A percentile compares a stretch with the other conserved stretches of the same genome.
Conservation (phyloP, 352 stramenopile genomes). For the Pythium monospermum region DNA sequence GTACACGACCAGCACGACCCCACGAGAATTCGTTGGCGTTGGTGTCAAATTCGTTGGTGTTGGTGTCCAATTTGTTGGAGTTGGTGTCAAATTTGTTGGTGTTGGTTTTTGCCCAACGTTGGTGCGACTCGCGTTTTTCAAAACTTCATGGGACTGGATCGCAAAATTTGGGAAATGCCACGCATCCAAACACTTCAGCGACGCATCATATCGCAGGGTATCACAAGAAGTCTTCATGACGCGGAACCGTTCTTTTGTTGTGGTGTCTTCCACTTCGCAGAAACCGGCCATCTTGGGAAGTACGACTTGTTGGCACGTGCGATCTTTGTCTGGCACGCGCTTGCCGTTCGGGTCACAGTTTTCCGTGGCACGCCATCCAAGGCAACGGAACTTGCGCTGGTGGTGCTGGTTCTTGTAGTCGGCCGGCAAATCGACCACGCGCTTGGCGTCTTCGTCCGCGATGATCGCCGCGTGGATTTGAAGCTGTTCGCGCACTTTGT, state of each 20-base stretch:
- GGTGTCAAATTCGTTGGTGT: conserved; percentile 12
- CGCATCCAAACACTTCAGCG: conserved; percentile 16
- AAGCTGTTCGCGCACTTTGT: not conserved
- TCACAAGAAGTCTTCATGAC: conserved; percentile 11
- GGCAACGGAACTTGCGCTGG: conserved; percentile 26
- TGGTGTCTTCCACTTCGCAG: conserved; percentile 14
- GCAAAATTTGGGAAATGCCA: conserved; percentile 20
- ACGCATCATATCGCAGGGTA: conserved; percentile 3
- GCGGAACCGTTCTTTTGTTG: conserved; percentile 19
- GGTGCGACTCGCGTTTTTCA: conserved; percentile 1
- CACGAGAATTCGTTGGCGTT: conserved; percentile 25
- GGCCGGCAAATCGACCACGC: conserved; percentile 6
- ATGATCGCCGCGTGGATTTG: conserved; percentile 11
- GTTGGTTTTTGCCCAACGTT: not conserved
- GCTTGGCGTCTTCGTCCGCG: conserved; percentile 16
- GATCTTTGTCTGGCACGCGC: conserved; percentile 27
- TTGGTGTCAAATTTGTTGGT: not conserved
- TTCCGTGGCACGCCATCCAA: conserved; percentile 41
- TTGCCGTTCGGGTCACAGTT: conserved; percentile 37
- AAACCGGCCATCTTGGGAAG: conserved; percentile 8
- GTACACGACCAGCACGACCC: conserved; percentile 32
- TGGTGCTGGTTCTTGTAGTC: conserved; percentile 18
- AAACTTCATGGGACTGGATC: conserved; percentile 31
- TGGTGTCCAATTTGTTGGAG: not conserved
- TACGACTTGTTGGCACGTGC: conserved; percentile 32